Evolutionary conservation across 2,329 filamentous ascomycete species (phyloP), one percentile per base, ranked within the genome.

Genomic region (Cryphonectria radicalis): DNA sequence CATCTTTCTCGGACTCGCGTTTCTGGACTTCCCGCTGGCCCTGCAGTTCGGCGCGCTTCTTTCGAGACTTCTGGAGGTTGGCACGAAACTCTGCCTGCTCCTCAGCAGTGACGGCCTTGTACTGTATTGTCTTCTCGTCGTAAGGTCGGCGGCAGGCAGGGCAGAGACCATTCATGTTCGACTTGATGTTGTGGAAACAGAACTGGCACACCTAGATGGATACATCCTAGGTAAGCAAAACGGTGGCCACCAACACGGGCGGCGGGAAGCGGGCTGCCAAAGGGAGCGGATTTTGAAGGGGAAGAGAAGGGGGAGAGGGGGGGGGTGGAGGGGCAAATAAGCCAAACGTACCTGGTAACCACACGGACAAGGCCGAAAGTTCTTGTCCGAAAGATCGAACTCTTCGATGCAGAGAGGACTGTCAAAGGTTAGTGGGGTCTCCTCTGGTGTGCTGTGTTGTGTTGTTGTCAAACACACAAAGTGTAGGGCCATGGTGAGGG

Each of bases 171-270:
- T 98, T 98, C 88, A 97, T 94, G 77, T 98, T 98, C 77, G 93
- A 97, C 84, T 97, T 97, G 81, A 99, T 97, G 81, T 98, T 99
- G 84, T 99, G 98, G 86, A 95, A 99, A 84, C 96, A 99, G 83
- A 99, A 99, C 86, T 99, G 97, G 83, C 96, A 99, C 81, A 99
- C 95, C 95, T 98, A 78, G 63, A 64, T 19, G 40, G 43, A 8
- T 59, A 71, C 59, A 60, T 60, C 53, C 74, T 63, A 59, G 73
- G 72, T 75, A 67, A 74, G 55, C 37, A 65, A 69, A 28, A 40
- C 25, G 62, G 62, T 46, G 72, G 73, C 73, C 67, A 74, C 46
- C 43, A 37, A 66, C 66, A 62, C 66, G 35, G 67, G 75, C 25
- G 73, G 72, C 59, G 17, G 66, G 22, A 10, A 50, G 6, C 19